Evolutionary conservation across 345 rosid species (phyloP), one percentile per base, ranked within the genome.

Genomic region (Populus euphratica): DNA sequence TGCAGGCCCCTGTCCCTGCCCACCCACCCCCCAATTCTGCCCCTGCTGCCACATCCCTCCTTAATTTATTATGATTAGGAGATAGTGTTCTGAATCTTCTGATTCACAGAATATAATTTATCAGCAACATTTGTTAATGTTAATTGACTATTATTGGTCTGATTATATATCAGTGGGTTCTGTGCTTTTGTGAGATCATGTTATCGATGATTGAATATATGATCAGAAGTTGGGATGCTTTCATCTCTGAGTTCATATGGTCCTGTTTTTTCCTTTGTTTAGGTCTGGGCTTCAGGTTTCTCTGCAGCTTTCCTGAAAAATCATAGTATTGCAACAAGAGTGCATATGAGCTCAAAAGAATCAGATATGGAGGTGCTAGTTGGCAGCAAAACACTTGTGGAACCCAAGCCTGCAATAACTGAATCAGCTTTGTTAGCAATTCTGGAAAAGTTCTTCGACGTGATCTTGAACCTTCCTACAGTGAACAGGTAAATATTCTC

Each of bases 261-360:
- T 20, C 59, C 72, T 84, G 69, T 29, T 76, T 73, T 70, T 72
- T 75, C 75, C 72, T 76, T 77, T 84, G 52, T 77, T 38, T 77
- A 96, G 99, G 99, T 94, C 44, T 96, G 98, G 98, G 98, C 98
- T 64, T 94, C 96, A 0, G 99, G 99, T 76, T 96, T 94, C 84
- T 92, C 93, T 7, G 99, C 99, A 1, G 99, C 99, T 18, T 87
- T 96, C 82, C 90, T 96, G 69, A 96, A 96, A 82, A 96, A 94
- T 84, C 80, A 78, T 47, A 96, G 98, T 25, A 82, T 94, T 78
- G 98, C 98, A 29, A 89, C 97, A 27, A 96, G 91, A 84, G 93
- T 89, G 68, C 75, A 78, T 17, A 39, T 68, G 9, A 79, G 75
- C 63, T 77, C 81, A 17, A 78, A 80, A 31, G 86, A 81, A 70